Conservation (phyloP, 2,329 filamentous ascomycete species). For the Phyllosticta capitalensis region DNA sequence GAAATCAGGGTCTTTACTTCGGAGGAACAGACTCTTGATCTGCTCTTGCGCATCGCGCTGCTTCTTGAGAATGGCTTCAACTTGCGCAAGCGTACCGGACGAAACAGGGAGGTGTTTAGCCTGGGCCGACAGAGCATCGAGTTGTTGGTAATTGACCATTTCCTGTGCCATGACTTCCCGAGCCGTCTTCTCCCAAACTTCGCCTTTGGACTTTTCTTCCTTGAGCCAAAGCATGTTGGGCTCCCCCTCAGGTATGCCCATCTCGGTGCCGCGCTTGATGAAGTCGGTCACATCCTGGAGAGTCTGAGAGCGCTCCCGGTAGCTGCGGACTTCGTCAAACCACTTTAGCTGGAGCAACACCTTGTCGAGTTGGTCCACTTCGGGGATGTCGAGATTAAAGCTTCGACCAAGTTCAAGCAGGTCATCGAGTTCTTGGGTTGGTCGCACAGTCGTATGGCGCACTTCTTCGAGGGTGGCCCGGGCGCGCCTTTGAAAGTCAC, state of each 20-base stretch:
- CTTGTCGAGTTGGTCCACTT: slow-evolving; percentile 72
- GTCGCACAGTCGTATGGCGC: slow-evolving; percentile 11
- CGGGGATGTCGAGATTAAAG: slow-evolving; percentile 86
- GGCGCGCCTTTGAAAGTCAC: slow-evolving; percentile 72
- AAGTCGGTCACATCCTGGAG: slow-evolving; percentile 71
- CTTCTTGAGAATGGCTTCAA: slow-evolving; percentile 90
- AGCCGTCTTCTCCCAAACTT: slow-evolving; percentile 87
- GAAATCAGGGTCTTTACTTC: slow-evolving; percentile 65
- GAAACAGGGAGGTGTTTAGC: slow-evolving; percentile 73
- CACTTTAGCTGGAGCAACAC: slow-evolving; percentile 80
- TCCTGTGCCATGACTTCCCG: slow-evolving; percentile 90
- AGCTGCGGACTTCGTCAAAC: slow-evolving; percentile 66
- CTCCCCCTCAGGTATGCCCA: slow-evolving; percentile 71
- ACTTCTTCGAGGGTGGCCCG: slow-evolving; percentile 43
- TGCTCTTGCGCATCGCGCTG: slow-evolving; percentile 89
- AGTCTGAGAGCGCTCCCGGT: slow-evolving; percentile 56
- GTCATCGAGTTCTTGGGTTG: slow-evolving; percentile 56
- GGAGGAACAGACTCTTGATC: slow-evolving; percentile 71
- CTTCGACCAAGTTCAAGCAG: slow-evolving; percentile 79
- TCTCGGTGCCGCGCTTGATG: slow-evolving; percentile 64
- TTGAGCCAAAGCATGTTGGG: slow-evolving; percentile 68
- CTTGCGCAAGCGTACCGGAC: slow-evolving; percentile 64
- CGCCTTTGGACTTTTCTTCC: slow-evolving; percentile 66
- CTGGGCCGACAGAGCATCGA: slow-evolving; percentile 83
- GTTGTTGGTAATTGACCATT: slow-evolving; percentile 82